Percentiles rank a stretch among this genome's conserved stretches.
These are phyloP conservation scores for Lactifluus rugatus DNA, from an alignment of 768 basidiomycete species.

Conservation along the genomic window DNA sequence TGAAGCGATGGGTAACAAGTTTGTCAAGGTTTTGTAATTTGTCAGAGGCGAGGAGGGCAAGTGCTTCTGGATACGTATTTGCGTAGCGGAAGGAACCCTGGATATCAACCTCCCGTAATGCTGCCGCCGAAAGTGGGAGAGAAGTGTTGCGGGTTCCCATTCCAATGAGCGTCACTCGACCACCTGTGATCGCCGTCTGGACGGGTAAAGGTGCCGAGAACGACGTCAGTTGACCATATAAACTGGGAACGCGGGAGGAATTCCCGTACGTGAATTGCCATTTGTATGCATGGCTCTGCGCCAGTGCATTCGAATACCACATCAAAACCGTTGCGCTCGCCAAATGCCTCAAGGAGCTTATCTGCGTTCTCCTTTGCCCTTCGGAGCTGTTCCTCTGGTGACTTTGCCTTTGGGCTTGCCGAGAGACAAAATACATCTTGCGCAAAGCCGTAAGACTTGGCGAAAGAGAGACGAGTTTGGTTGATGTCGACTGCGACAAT, in stretches of 20 bases:
- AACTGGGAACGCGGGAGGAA: constrained; percentile 20
- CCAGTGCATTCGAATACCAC: constrained; percentile 94
- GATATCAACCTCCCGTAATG: constrained; percentile 85
- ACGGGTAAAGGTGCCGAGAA: constrained; percentile 11
- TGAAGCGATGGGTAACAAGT: constrained; percentile 72
- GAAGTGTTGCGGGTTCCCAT: constrained; percentile 84
- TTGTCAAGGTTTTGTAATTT: constrained; percentile 54
- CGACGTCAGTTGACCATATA: constrained; percentile 6
- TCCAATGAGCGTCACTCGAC: constrained; percentile 88
- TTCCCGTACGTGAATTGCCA: constrained; percentile 74
- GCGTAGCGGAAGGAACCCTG: constrained; percentile 87
- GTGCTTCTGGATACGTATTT: constrained; percentile 83
- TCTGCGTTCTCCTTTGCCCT: constrained; percentile 50
- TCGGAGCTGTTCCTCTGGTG: constrained; percentile 46
- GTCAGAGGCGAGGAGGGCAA: constrained; percentile 56
- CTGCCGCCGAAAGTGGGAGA: constrained; percentile 77
- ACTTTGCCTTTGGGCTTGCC: constrained; percentile 35
- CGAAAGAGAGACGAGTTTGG: constrained; percentile 68
- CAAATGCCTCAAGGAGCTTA: constrained; percentile 45
- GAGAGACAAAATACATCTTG: constrained; percentile 62
- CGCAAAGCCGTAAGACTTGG: constrained; percentile 65
- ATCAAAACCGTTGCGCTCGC: constrained; percentile 72
- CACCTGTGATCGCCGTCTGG: constrained; percentile 74
- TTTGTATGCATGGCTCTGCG: constrained; percentile 84
- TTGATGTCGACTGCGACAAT: constrained; percentile 86